These are phyloP conservation scores for Borovskyia barvae DNA, from an alignment of 208 protist species.

Conservation along the genomic window DNA sequence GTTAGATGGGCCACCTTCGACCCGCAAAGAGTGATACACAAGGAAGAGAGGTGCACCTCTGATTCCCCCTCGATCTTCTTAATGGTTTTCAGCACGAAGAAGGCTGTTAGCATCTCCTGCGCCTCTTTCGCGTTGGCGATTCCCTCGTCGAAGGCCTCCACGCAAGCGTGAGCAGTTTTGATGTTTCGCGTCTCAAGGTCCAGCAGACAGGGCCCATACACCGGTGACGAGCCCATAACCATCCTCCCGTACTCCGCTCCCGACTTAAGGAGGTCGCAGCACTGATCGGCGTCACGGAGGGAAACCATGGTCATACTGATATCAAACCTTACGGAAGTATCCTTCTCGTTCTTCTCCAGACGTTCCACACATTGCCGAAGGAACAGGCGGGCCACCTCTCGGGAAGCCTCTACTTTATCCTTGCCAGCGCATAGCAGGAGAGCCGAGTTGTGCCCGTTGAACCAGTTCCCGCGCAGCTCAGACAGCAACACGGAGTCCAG, in stretches of 20 bases:
- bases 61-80: constrained; percentile 46
- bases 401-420: constrained; percentile 28
- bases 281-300: constrained; percentile 47
- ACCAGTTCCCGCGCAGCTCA: constrained; percentile 70
- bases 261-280: constrained; percentile 57
- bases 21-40: constrained; percentile 57
- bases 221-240: constrained; percentile 58
- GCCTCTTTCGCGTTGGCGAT: constrained; percentile 39
- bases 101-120: constrained; percentile 58
- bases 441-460: constrained; percentile 64
- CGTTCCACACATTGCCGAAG: constrained; percentile 47
- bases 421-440: constrained; percentile 59
- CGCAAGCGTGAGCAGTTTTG: constrained; percentile 33
- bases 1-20: constrained; percentile 44
- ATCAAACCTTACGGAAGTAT: constrained; percentile 51
- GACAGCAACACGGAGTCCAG: constrained; percentile 73
- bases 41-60: constrained; percentile 73
- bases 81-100: constrained; percentile 73
- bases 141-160: constrained; percentile 42
- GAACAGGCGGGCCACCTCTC: constrained; percentile 39
- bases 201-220: constrained; percentile 75
- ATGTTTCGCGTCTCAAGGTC: constrained; percentile 46
- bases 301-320: constrained; percentile 60
- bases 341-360: constrained; percentile 52
- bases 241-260: constrained; percentile 37